A percentile compares a stretch with the other conserved stretches of the same genome.
Conservation (phyloP, 2,329 filamentous ascomycete genomes). For the Zalaria sp. region DNA sequence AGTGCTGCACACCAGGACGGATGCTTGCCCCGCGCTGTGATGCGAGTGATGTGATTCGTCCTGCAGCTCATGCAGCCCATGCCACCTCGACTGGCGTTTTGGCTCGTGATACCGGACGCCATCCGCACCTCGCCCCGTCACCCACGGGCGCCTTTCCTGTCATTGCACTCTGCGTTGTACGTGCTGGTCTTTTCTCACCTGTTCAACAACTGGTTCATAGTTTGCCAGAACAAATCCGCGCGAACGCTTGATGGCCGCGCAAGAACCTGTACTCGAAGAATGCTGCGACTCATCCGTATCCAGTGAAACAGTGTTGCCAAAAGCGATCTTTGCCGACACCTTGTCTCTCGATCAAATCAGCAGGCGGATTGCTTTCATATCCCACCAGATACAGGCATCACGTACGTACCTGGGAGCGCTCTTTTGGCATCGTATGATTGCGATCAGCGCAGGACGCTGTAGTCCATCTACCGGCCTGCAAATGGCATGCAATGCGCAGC, state of each 20-base stretch:
- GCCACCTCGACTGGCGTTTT: slow-evolving; percentile 3
- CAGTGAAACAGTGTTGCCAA: no score
- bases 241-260: no score
- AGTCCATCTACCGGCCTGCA: slow-evolving; percentile 4
- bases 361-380: no score
- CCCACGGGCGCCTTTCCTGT: no score
- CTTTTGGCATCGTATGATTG: background rate
- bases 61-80: slow-evolving; percentile 2
- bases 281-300: no score
- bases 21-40: background rate
- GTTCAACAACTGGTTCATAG: background rate
- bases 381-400: no score
- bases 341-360: no score
- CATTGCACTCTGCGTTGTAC: background rate
- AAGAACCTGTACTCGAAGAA: no score
- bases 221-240: no score
- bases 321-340: no score
- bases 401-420: no score
- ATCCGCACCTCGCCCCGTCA: background rate
- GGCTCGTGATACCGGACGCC: slow-evolving; percentile 4
- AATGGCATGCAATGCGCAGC: slow-evolving; percentile 2
- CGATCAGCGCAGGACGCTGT: background rate
- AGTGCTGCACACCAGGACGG: no score
- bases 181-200: background rate
- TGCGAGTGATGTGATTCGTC: slow-evolving; percentile 2